Conservation (phyloP, 306 rosid species). For the Amphicarpaea edgeworthii region DNA sequence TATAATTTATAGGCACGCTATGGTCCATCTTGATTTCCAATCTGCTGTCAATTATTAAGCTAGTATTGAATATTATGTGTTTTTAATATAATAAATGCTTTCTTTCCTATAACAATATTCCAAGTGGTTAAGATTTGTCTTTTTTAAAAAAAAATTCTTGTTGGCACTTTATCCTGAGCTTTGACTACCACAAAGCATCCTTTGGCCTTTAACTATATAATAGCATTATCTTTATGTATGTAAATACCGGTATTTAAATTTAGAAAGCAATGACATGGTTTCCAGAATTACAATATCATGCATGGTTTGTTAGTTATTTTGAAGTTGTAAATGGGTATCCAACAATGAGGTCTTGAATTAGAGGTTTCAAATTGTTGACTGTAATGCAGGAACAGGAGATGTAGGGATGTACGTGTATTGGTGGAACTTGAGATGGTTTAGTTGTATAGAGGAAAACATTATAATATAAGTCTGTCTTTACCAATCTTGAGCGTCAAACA, state of each 20-base stretch:
- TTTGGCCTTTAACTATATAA: not conserved
- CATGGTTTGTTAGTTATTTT: not conserved
- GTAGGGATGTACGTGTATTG: not conserved
- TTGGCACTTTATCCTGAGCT: not conserved
- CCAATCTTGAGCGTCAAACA: not conserved
- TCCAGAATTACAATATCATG: not conserved
- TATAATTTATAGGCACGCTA: not conserved
- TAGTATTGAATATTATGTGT: not conserved
- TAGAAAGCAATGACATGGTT: constrained; percentile 5
- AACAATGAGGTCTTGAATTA: not conserved
- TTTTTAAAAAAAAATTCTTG: not conserved
- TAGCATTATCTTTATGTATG: not conserved
- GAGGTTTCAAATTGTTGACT: constrained; percentile 25
- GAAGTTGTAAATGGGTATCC: constrained; percentile 5
- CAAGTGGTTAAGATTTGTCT: not conserved
- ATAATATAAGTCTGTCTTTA: not conserved
- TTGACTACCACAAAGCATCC: not conserved
- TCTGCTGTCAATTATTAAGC: not conserved
- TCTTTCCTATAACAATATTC: not conserved
- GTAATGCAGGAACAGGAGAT: not conserved
- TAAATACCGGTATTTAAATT: not conserved
- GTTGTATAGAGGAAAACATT: not conserved
- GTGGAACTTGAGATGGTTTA: constrained; percentile 25
- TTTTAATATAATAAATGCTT: not conserved
- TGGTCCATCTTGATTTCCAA: constrained; percentile 24